Evolutionary conservation across 345 rosid species (phyloP), one percentile per base, ranked within the genome.

Genomic region (Sapria himalayana): DNA sequence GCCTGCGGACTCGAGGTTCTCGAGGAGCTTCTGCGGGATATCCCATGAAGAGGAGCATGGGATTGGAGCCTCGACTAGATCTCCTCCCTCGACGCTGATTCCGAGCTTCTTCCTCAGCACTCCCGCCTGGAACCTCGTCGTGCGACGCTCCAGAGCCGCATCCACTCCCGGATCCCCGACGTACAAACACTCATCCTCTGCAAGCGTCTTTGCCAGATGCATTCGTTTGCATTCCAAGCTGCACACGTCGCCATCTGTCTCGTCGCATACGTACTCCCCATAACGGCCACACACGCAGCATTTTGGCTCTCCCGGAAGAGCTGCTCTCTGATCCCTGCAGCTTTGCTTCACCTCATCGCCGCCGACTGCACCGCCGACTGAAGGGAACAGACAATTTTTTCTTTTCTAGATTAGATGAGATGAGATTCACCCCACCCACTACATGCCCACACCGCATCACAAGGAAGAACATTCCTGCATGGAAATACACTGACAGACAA

Each of bases 231-330:
- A 81, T 52, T 86, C 80, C 69, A 81, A 61, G 59, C 89, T 81
- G 63, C 97, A 86, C 46, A 86, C 38, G 63, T 81, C 97, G 32
- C 72, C 85, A 54, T 76, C 76, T 14, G 97, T 86, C 61, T 73
- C 55, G 56, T 76, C 78, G 50, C 92, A 78, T 36, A 81, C 74
- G 54, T 81, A 81, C 56, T 86, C 94, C 9, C 97, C 97, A 53
- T 81, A 81, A 43, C 76, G 82, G 34, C 85, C 54, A 37, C 89
- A 86, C 19, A 76, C 55, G 37, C 66, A 78, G 60, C 94, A 86
- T 54, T 37, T 58, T 29, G 89, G 94, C 38, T 86, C 97, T 12
- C 58, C 82, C 0, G 62, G 54, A 43, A 78, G 51, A 61, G 85
- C 74, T 11, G 50, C 60, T 61, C 94, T 71, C 60, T 86, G 97